A percentile compares a stretch with the other conserved stretches of the same genome.
Evolutionary conservation across 257 asterid genomes (phyloP).

Genomic region (Solanum microdontum): DNA sequence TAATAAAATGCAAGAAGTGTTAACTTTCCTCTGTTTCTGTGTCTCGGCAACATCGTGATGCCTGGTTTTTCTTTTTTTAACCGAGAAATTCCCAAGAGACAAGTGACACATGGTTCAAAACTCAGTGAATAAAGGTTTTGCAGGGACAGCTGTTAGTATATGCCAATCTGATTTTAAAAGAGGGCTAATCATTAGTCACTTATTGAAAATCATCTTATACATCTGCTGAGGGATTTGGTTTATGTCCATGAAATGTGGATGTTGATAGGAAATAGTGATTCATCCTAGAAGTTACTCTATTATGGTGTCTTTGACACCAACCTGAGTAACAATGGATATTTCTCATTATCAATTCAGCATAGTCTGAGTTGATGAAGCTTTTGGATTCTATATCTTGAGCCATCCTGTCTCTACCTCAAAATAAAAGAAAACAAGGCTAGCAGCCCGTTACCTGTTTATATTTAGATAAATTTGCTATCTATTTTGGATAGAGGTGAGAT

Average conservation of each 20-base stretch:
- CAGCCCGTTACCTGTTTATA: not conserved
- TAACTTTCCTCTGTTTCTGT: not conserved
- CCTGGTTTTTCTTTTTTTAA: not conserved
- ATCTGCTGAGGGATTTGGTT: not conserved
- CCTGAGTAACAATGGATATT: not conserved
- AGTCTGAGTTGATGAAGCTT: not conserved
- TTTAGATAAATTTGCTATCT: not conserved
- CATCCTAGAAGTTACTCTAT: not conserved
- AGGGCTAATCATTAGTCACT: not conserved
- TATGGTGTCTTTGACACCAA: not conserved
- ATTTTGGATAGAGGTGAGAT: not conserved
- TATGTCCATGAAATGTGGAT: not conserved
- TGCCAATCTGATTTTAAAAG: not conserved
- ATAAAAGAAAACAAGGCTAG: not conserved
- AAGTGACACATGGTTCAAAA: not conserved
- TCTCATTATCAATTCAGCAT: not conserved
- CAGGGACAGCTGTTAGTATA: not conserved
- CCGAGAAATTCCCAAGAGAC: not conserved
- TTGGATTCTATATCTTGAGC: not conserved
- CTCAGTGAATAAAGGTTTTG: not conserved
- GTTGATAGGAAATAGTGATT: not conserved
- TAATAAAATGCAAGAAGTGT: not conserved
- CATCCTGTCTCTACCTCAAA: not conserved
- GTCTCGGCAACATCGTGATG: not conserved
- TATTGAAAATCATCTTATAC: not conserved